Base-by-base conservation (phyloP, 805 yeast genomes). In the Maudiozyma saulgeensis region DNA sequence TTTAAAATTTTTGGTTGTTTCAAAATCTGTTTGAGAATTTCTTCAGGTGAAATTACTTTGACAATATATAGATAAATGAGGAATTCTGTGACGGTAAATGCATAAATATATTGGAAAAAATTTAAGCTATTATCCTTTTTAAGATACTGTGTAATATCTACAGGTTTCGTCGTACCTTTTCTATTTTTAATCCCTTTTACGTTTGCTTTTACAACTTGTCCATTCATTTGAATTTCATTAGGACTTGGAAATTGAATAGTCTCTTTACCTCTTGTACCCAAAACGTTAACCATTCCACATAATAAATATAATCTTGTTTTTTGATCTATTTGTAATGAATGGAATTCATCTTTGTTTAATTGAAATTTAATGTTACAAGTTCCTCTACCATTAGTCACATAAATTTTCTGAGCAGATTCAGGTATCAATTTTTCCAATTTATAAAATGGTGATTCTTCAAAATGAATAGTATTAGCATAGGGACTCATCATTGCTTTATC, bases 151-250 rank as follows among this genome's bases (percentile, higher is more conserved):
- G 96, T 84, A 41, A 91, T 56, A 62, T 90, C 85, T 0, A 87
- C 89, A 0, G 97, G 96, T 52, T 79, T 76, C 1, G 89, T 83
- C 0, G 96, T 82, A 0, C 96, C 96, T 0, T 77, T 76, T 51
- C 75, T 78, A 44, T 83, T 84, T 59, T 87, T 87, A 31, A 89
- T 68, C 0, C 97, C 97, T 49, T 81, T 78, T 1, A 81, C 77
- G 51, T 79, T 79, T 37, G 74, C 81, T 40, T 74, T 74, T 1
- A 83, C 60, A 15, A 62, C 66, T 2, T 54, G 52, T 5, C 72
- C 74, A 60, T 91, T 87, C 39, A 85, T 72, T 40, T 72, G 73
- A 3, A 90, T 69, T 59, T 85, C 95, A 43, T 82, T 68, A 5
- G 87, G 87, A 26, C 68, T 71, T 0, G 98, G 97, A 56, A 80